Evolutionary conservation across 768 basidiomycete genomes (phyloP).

Genomic region (Fibroporia radiculosa): DNA sequence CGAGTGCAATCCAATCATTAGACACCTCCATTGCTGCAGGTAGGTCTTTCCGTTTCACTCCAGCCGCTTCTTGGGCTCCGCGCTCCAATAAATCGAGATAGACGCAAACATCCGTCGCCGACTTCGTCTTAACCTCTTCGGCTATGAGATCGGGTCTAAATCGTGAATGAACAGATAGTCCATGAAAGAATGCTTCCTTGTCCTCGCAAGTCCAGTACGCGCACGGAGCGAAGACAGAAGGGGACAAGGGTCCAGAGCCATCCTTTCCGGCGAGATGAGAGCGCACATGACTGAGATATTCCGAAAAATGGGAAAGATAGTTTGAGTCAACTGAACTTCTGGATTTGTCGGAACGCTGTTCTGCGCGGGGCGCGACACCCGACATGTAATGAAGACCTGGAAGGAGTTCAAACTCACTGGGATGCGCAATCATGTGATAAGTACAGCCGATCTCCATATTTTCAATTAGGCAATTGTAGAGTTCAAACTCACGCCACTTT

Average conservation of each 20-base stretch:
- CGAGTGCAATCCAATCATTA: conserved; percentile 38
- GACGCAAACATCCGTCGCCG: conserved; percentile 54
- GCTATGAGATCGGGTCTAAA: conserved; percentile 75
- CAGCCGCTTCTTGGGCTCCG: conserved; percentile 15
- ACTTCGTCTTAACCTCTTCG: conserved; percentile 56
- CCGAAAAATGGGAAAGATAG: conserved; percentile 25
- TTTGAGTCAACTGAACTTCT: conserved; percentile 6
- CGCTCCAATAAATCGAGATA: conserved; percentile 53
- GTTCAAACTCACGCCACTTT: neutral
- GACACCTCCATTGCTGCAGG: conserved; percentile 47
- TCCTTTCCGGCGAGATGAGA: conserved; percentile 31
- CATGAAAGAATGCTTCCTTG: conserved; percentile 66
- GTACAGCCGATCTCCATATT: neutral
- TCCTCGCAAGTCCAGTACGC: conserved; percentile 63
- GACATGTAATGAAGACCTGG: neutral
- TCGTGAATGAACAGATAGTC: conserved; percentile 56
- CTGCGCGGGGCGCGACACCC: neutral
- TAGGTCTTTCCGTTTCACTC: conserved; percentile 21
- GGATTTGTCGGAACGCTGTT: neutral
- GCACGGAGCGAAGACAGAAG: conserved; percentile 21
- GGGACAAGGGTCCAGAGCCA: conserved; percentile 24
- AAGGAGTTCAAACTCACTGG: neutral
- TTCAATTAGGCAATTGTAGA: neutral
- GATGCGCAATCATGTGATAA: neutral
- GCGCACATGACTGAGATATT: conserved; percentile 27